Conservation (phyloP, 2,329 filamentous ascomycete species). For the Magnaporthiopsis incrustans region DNA sequence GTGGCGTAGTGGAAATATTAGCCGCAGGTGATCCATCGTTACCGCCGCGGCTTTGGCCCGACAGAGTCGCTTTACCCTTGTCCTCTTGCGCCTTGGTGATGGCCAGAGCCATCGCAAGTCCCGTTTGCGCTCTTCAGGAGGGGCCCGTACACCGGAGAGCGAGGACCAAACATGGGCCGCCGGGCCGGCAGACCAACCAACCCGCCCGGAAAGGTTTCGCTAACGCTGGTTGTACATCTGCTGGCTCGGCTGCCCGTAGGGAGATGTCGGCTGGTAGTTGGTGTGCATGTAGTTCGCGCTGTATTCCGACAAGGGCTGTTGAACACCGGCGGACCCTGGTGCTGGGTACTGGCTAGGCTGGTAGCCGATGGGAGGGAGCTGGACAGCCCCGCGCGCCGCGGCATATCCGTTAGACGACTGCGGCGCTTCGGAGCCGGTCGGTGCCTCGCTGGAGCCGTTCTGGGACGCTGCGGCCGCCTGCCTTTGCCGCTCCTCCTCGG, state of each 20-base stretch:
- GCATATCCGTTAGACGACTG: slow-evolving; percentile 49
- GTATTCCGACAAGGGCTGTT: slow-evolving; percentile 49
- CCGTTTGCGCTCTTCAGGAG: not conserved
- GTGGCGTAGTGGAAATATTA: not conserved
- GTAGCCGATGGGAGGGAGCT: slow-evolving; percentile 70
- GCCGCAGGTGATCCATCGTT: not conserved
- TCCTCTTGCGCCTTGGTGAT: not conserved
- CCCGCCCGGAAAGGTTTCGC: slow-evolving; percentile 10
- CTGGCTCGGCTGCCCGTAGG: slow-evolving; percentile 48
- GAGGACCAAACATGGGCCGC: too few relatives aligned
- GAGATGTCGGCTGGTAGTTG: slow-evolving; percentile 50
- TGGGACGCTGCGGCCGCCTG: slow-evolving; percentile 43
- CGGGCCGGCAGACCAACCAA: not conserved
- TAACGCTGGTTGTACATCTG: slow-evolving; percentile 55
- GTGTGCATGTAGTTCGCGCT: slow-evolving; percentile 45
- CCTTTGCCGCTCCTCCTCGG: slow-evolving; percentile 75
- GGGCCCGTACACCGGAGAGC: not conserved
- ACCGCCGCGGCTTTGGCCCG: too few relatives aligned
- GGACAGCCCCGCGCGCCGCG: slow-evolving; percentile 45
- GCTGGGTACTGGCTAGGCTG: slow-evolving; percentile 59
- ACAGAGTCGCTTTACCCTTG: not conserved
- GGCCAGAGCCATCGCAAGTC: not conserved
- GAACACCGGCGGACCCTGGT: slow-evolving; percentile 46
- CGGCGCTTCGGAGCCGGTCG: slow-evolving; percentile 38
- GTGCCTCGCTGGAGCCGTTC: slow-evolving; percentile 39